A percentile compares a stretch with the other conserved stretches of the same genome.
These are phyloP conservation scores for Talaromyces sp. DNA, from an alignment of 2,329 filamentous ascomycete species.

Conservation along the genomic window DNA sequence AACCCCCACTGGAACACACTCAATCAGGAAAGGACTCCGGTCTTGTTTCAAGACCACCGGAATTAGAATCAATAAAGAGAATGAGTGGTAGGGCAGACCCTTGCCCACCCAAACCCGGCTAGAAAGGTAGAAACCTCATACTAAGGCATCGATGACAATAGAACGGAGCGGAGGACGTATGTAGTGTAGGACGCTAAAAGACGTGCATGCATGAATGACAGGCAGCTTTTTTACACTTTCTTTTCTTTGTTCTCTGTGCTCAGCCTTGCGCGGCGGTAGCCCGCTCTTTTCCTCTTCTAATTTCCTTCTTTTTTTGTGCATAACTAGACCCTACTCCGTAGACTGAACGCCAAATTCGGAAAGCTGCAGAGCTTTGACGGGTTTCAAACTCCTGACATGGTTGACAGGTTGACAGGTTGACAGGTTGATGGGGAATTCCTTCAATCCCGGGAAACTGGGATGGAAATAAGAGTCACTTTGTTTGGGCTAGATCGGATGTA, in stretches of 20 bases:
- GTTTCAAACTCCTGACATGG: not conserved
- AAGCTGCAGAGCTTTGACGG: constrained; percentile 7
- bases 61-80: constrained; percentile 13
- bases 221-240: not conserved
- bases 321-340: not conserved
- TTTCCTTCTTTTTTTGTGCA: not conserved
- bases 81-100: not conserved
- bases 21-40: constrained; percentile 7
- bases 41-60: not conserved
- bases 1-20: not conserved
- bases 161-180: not conserved
- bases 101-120: not conserved
- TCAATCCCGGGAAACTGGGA: not conserved
- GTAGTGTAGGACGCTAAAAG: not conserved
- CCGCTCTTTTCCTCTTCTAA: not conserved
- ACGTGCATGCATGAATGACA: constrained; percentile 12
- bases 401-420: not conserved
- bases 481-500: not conserved
- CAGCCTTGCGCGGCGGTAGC: not conserved
- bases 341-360: not conserved
- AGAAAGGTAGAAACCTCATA: too few relatives aligned
- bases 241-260: constrained; percentile 6
- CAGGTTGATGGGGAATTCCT: not conserved
- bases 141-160: not conserved
- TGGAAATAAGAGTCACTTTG: not conserved